Evolutionary conservation across 2,329 filamentous ascomycete species (phyloP), one percentile per base, ranked within the genome.

Genomic region (Sporothrix schenckii): DNA sequence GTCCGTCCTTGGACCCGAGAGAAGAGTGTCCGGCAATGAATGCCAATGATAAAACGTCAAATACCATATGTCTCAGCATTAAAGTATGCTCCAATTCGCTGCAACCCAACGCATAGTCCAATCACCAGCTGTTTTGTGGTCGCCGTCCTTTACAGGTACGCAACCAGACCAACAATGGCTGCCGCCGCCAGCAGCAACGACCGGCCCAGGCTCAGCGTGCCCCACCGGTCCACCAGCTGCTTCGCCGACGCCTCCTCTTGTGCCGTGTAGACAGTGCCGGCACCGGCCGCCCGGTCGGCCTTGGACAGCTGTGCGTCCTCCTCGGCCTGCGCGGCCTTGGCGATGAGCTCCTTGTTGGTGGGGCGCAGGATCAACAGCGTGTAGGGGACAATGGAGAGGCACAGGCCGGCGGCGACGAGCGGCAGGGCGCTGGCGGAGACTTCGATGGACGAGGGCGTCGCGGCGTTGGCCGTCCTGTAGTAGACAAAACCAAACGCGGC

Each of bases 161-260:
- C 24, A 14, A 66, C 50, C 34, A 73, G 60, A 2, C 66, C 72
- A 16, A 58, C 39, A 13, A 69, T 14, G 3, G 73, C 58, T 10
- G 66, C 53, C 2, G 69, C 66, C 2, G 68, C 50, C 58, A 77
- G 63, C 72, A 79, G 68, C 19, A 44, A 71, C 9, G 71, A 53
- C 68, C 77, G 73, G 10, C 75, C 77, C 56, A 88, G 72, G 74
- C 88, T 88, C 74, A 87, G 75, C 66, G 81, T 78, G 3, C 80
- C 86, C 87, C 87, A 89, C 71, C 78, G 79, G 74, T 88, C 86
- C 50, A 89, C 80, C 74, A 88, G 76, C 71, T 78, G 80, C 77
- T 86, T 85, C 9, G 71, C 56, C 52, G 71, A 71, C 80, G 80
- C 0, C 80, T 83, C 78, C 19, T 73, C 66, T 30, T 69, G 30